Percentiles rank a stretch among this genome's conserved stretches.
These are phyloP conservation scores for Candida suzukii DNA, from an alignment of 805 yeast genomes.

Conservation along the genomic window DNA sequence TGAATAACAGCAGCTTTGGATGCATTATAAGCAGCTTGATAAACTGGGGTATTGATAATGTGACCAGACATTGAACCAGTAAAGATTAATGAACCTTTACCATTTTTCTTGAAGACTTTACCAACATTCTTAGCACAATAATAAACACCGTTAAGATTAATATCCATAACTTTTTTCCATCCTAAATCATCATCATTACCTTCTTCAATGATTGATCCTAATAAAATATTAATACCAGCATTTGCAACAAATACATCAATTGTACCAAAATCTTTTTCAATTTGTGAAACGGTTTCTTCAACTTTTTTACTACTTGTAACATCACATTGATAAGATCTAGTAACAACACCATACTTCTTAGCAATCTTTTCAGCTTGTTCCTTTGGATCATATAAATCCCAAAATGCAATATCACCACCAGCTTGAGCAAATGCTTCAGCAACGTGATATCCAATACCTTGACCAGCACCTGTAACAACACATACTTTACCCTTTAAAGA, in stretches of 20 bases:
- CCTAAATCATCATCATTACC: constrained; percentile 26
- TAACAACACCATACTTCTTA: constrained; percentile 27
- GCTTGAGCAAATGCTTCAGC: constrained; percentile 38
- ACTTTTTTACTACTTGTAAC: constrained; percentile 27
- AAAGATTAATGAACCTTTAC: constrained; percentile 42
- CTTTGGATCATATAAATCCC: constrained; percentile 31
- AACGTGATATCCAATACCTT: constrained; percentile 34
- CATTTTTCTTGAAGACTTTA: constrained; percentile 36
- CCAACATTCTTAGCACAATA: constrained; percentile 46
- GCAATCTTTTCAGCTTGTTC: constrained; percentile 29
- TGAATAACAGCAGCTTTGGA: constrained; percentile 45
- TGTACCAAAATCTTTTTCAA: constrained; percentile 31
- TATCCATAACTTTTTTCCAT: constrained; percentile 43
- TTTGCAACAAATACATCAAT: constrained; percentile 36
- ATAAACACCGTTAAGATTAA: constrained; percentile 42
- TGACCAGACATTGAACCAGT: constrained; percentile 53
- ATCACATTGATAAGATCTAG: constrained; percentile 19
- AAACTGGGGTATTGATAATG: constrained; percentile 45
- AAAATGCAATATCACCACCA: constrained; percentile 35
- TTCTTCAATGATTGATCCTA: constrained; percentile 17
- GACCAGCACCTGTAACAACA: constrained; percentile 34
- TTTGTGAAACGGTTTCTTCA: constrained; percentile 20
- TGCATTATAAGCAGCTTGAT: constrained; percentile 42
- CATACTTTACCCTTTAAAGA: constrained; percentile 36
- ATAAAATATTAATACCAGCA: constrained; percentile 29